These are phyloP conservation scores for Pichia sp. DNA, from an alignment of 1,139 yeast genomes.

Conservation along the genomic window DNA sequence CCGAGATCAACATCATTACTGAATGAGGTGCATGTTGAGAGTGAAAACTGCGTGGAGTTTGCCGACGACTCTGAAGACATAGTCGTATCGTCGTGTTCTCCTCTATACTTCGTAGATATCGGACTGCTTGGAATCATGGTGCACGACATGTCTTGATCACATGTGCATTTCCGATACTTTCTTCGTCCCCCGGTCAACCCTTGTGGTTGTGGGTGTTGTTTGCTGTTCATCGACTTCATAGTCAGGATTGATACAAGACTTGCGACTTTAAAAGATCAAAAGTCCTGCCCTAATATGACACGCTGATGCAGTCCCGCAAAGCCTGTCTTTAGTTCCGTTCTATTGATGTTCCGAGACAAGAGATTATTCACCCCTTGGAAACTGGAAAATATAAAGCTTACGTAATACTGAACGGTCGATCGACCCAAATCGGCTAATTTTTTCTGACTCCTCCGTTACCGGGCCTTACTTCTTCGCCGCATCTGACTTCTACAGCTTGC, in stretches of 20 bases:
- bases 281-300: not conserved
- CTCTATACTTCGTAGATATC: not conserved
- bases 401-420: not conserved
- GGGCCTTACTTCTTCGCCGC: not conserved
- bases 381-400: too few relatives aligned
- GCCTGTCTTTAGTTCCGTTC: not conserved
- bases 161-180: not conserved
- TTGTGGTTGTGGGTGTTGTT: not conserved
- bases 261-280: not conserved
- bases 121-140: not conserved
- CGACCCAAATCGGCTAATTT: too few relatives aligned
- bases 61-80: constrained; percentile 2
- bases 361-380: too few relatives aligned
- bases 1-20: constrained; percentile 2
- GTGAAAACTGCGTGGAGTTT: not conserved
- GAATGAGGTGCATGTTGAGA: not conserved
- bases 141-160: not conserved
- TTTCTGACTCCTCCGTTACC: not conserved
- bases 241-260: not conserved
- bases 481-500: not conserved
- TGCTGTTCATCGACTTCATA: not conserved
- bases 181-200: not conserved
- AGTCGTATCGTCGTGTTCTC: not conserved
- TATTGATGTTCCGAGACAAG: not conserved
- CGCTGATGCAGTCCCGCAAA: not conserved